These are phyloP conservation scores for Leucocoprinus leucothites DNA, from an alignment of 768 basidiomycete genomes.

Conservation along the genomic window DNA sequence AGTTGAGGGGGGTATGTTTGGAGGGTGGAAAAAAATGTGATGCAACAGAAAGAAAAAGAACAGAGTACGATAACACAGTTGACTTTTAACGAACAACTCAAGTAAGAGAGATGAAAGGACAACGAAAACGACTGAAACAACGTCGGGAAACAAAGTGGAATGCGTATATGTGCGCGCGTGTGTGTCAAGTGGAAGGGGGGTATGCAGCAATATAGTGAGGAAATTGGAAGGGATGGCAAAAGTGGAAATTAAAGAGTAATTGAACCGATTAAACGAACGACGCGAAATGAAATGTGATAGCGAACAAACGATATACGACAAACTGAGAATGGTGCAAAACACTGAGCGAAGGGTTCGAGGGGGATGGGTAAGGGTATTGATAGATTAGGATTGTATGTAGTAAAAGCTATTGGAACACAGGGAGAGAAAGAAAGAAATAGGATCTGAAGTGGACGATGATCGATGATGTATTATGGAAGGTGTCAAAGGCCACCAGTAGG, in stretches of 20 bases:
- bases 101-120: not conserved
- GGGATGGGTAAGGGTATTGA: no score
- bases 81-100: conserved; percentile 1
- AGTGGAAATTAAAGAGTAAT: no score
- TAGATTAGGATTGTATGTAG: conserved; percentile 4
- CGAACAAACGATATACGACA: no score
- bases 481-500: not conserved
- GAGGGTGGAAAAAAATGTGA: not conserved
- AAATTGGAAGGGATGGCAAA: not conserved
- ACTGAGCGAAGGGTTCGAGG: no score
- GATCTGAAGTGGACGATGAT: not conserved
- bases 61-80: conserved; percentile 10
- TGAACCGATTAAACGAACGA: no score
- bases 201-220: not conserved
- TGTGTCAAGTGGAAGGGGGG: not conserved
- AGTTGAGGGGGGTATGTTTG: not conserved
- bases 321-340: no score
- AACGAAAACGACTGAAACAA: not conserved
- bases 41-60: not conserved
- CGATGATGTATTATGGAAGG: not conserved
- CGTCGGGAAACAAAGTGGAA: not conserved
- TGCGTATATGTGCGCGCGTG: not conserved
- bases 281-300: no score
- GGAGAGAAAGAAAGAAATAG: not conserved
- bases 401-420: conserved; percentile 1